Evolutionary conservation across 768 basidiomycete genomes (phyloP), one percentile per base, ranked within the genome.

Genomic region (Lentinula sp.): DNA sequence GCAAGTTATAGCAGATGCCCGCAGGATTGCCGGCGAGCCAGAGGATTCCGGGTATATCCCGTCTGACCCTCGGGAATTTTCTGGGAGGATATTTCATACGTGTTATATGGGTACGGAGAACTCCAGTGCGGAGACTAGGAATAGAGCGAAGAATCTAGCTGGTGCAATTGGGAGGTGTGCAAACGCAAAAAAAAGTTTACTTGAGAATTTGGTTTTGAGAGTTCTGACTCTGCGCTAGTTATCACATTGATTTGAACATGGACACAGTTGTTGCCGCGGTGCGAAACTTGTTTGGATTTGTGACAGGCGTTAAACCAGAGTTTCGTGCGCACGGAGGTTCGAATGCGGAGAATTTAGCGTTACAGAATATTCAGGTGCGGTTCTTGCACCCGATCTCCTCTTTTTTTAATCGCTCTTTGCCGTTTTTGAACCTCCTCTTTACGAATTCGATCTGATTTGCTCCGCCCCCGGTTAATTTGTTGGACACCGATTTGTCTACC

Each of bases 51-150:
- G 74, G 1, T 98, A 98, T 69, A 67, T 93, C 31, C 96, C 97
- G 1, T 80, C 84, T 0, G 95, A 99, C 71, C 85, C 95, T 0
- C 84, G 80, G 50, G 97, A 98, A 69, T 94, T 98, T 66, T 85
- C 86, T 31, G 80, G 78, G 57, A 81, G 93, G 28, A 87, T 98
- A 58, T 96, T 99, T 78, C 95, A 98, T 72, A 96, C 95, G 0
- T 97, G 94, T 73, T 99, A 96, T 74, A 98, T 99, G 97, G 96
- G 96, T 5, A 99, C 97, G 0, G 92, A 95, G 72, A 95, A 98
- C 71, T 98, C 96, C 6, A 93, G 88, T 62, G 72, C 72, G 0
- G 97, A 97, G 67, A 98, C 97, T 6, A 78, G 93, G 10, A 75
- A 80, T 63, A 80, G 97, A 37, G 97, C 97, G 1, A 95, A 92